Evolutionary conservation across 2,329 filamentous ascomycete genomes (phyloP).

Genomic region (Microdochium trichocladiopsis): DNA sequence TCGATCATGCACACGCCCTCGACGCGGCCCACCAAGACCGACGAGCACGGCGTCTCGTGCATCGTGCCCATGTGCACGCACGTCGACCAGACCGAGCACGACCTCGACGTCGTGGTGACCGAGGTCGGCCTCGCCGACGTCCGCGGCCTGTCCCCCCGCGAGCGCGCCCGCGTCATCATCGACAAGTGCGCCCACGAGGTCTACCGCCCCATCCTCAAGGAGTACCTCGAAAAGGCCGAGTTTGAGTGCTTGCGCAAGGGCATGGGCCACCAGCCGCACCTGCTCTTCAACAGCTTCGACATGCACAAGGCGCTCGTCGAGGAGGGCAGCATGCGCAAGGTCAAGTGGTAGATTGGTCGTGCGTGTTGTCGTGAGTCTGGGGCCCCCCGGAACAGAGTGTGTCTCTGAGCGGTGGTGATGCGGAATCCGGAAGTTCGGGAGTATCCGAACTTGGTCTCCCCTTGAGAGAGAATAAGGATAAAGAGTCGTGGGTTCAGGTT

Average conservation of each 20-base stretch:
- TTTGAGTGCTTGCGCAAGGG: slow-evolving; percentile 80
- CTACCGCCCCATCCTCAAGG: slow-evolving; percentile 73
- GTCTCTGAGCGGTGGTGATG: no score
- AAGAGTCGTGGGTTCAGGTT: no score
- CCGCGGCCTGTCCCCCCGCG: slow-evolving; percentile 69
- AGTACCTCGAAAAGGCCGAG: slow-evolving; percentile 82
- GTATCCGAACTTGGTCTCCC: no score
- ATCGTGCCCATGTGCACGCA: slow-evolving; percentile 95
- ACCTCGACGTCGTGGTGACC: slow-evolving; percentile 81
- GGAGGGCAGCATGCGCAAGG: slow-evolving; percentile 81
- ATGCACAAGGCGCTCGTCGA: slow-evolving; percentile 79
- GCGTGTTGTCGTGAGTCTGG: not conserved
- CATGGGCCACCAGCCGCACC: slow-evolving; percentile 83
- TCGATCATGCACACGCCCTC: slow-evolving; percentile 91
- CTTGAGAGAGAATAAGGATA: no score
- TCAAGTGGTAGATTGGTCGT: slow-evolving; percentile 48
- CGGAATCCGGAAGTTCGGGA: no score
- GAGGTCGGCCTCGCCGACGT: slow-evolving; percentile 76
- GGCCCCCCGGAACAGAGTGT: no score
- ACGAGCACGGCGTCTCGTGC: slow-evolving; percentile 74
- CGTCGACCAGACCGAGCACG: slow-evolving; percentile 88
- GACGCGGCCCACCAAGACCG: slow-evolving; percentile 71
- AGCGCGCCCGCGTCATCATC: slow-evolving; percentile 80
- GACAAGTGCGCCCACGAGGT: slow-evolving; percentile 80
- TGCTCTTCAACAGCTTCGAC: slow-evolving; percentile 81